Evolutionary conservation across 805 yeast species (phyloP).

Genomic region (Candida glaebosa): DNA sequence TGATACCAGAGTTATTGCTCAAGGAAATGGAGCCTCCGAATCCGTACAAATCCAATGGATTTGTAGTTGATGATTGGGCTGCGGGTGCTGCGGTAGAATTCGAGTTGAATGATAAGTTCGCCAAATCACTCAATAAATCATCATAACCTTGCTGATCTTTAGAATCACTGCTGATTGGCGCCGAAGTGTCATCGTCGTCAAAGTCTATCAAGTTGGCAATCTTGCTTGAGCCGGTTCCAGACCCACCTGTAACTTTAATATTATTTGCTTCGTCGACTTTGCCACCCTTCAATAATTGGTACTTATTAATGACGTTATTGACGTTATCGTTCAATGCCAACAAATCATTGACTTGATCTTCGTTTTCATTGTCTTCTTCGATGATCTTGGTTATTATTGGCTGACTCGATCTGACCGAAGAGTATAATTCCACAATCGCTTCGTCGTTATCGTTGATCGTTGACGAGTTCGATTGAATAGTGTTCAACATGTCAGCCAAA

Average conservation of each 20-base stretch:
- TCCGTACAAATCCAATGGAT: slow-evolving; percentile 42
- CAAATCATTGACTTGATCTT: slow-evolving; percentile 58
- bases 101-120: slow-evolving; percentile 55
- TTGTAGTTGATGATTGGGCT: slow-evolving; percentile 10
- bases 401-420: slow-evolving; percentile 75
- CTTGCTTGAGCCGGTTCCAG: slow-evolving; percentile 19
- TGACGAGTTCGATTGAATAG: slow-evolving; percentile 39
- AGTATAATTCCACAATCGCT: slow-evolving; percentile 73
- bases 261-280: slow-evolving; percentile 52
- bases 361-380: slow-evolving; percentile 64
- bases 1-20: slow-evolving; percentile 15
- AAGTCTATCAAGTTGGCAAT: slow-evolving; percentile 41
- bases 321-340: slow-evolving; percentile 72
- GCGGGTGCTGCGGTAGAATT: slow-evolving; percentile 13
- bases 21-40: slow-evolving; percentile 50
- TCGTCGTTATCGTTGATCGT: slow-evolving; percentile 52
- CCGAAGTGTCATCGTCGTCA: slow-evolving; percentile 39
- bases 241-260: slow-evolving; percentile 31
- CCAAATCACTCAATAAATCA: slow-evolving; percentile 72
- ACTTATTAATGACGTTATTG: slow-evolving; percentile 65
- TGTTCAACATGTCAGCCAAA: slow-evolving; percentile 78
- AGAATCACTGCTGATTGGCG: slow-evolving; percentile 24
- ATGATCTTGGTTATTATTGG: slow-evolving; percentile 84
- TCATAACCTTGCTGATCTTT: slow-evolving; percentile 44
- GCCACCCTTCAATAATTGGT: slow-evolving; percentile 62